phyloP scores from a whole-genome alignment of 306 rosid genomes.

The Rubus idaeus region DNA sequence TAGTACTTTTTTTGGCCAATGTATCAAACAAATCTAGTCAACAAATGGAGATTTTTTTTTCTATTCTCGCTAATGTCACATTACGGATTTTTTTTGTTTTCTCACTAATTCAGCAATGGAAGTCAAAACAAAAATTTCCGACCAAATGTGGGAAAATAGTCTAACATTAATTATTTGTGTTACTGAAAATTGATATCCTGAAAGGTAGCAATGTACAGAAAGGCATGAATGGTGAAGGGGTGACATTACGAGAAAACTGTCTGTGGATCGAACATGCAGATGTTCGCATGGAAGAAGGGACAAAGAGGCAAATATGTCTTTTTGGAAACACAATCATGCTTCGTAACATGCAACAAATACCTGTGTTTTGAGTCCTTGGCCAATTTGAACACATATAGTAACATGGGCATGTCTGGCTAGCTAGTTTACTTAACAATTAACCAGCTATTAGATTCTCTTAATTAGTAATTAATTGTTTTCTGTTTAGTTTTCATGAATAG shows the following conservation, averaged over 20 bases:
- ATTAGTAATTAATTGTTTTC: neutral
- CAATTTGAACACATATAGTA: constrained; percentile 26
- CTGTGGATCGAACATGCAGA: constrained; percentile 24
- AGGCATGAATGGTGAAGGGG: neutral
- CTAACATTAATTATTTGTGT: no score
- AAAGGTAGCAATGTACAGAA: neutral
- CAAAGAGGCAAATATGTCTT: constrained; percentile 42
- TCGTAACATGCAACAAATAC: constrained; percentile 37
- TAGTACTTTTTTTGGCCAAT: no score
- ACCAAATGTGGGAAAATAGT: no score
- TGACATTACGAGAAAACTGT: constrained; percentile 9
- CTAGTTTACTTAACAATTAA: neutral
- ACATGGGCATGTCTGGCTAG: constrained; percentile 43
- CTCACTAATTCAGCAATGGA: no score
- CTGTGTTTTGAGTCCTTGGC: neutral
- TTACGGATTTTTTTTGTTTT: no score
- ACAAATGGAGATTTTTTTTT: no score
- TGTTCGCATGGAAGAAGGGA: constrained; percentile 31
- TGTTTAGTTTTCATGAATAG: neutral
- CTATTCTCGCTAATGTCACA: no score
- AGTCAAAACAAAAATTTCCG: no score
- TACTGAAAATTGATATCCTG: neutral
- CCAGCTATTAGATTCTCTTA: neutral
- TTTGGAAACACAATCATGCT: constrained; percentile 13
- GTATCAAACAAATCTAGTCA: no score